Evolutionary conservation across 768 basidiomycete species (phyloP).

Genomic region (Kwoniella sp.): DNA sequence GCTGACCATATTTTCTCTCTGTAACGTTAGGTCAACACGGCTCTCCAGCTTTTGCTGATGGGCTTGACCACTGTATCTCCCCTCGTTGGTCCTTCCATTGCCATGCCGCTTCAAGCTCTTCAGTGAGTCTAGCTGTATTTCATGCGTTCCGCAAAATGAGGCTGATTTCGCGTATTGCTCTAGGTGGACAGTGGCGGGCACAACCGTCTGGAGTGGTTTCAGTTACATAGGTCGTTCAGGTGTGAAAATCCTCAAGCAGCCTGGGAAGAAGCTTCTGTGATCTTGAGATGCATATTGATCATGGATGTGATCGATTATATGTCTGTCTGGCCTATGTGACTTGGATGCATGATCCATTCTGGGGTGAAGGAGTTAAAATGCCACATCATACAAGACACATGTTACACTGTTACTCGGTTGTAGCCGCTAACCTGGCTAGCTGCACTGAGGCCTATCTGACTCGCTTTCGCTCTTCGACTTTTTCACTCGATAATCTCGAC

Average conservation of each 20-base stretch:
- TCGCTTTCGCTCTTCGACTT: neutral
- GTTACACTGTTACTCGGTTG: too few species aligned
- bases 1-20: too few species aligned
- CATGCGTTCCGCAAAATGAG: neutral
- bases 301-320: neutral
- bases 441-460: too few species aligned
- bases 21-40: slow-evolving; percentile 76
- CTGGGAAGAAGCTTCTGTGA: slow-evolving; percentile 20
- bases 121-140: slow-evolving; percentile 65
- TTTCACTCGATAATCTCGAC: neutral
- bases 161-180: neutral
- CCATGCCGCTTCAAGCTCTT: slow-evolving; percentile 64
- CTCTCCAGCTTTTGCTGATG: slow-evolving; percentile 87
- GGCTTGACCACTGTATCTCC: slow-evolving; percentile 83
- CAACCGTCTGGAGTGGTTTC: slow-evolving; percentile 85
- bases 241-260: slow-evolving; percentile 47
- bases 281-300: neutral
- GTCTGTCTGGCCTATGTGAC: too few species aligned
- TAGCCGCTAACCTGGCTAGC: neutral
- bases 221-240: slow-evolving; percentile 56
- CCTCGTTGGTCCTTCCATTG: slow-evolving; percentile 64
- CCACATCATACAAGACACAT: slow-evolving; percentile 16
- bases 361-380: too few species aligned
- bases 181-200: slow-evolving; percentile 83
- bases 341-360: too few species aligned